phyloP scores from a whole-genome alignment of 2,329 filamentous ascomycete species.

The Acephala macrosclerotiorum region DNA sequence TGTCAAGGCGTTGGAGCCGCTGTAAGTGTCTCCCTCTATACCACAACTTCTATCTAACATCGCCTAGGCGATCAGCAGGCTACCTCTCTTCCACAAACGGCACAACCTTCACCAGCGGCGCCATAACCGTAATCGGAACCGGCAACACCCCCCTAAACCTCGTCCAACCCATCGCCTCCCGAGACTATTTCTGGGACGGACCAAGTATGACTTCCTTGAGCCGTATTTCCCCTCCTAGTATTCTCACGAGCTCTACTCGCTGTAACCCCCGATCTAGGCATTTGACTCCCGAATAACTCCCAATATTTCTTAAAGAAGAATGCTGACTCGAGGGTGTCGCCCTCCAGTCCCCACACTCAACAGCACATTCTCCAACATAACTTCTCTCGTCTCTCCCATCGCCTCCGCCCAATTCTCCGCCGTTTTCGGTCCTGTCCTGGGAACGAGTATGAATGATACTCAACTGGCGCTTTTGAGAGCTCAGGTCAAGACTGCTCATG shows the following conservation, averaged over 20 bases:
- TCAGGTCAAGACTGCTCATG: conserved; percentile 56
- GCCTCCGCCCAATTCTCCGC: conserved; percentile 64
- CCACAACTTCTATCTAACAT: not conserved
- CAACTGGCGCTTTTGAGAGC: conserved; percentile 52
- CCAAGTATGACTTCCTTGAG: too few relatives aligned
- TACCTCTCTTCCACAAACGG: conserved; percentile 38
- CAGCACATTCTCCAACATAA: conserved; percentile 39
- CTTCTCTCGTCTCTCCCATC: conserved; percentile 41
- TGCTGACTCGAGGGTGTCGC: too few relatives aligned
- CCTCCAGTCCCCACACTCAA: conserved; percentile 39
- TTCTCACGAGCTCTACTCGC: too few relatives aligned
- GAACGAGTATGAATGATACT: conserved; percentile 52
- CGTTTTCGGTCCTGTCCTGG: conserved; percentile 57
- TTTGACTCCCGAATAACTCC: too few relatives aligned
- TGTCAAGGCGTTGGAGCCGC: conserved; percentile 61
- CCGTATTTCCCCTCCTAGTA: too few relatives aligned
- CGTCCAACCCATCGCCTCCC: conserved; percentile 52
- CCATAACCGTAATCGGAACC: conserved; percentile 42
- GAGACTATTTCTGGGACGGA: conserved; percentile 68
- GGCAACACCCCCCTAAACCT: conserved; percentile 54
- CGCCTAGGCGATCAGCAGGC: conserved; percentile 42
- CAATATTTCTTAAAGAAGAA: too few relatives aligned
- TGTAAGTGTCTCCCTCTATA: conserved; percentile 55
- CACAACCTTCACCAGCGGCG: conserved; percentile 32
- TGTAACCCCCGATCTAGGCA: too few relatives aligned